Evolutionary conservation across 495 filamentous ascomycete species (phyloP), one percentile per base, ranked within the genome.

Genomic region (Trichoderma reesei): DNA sequence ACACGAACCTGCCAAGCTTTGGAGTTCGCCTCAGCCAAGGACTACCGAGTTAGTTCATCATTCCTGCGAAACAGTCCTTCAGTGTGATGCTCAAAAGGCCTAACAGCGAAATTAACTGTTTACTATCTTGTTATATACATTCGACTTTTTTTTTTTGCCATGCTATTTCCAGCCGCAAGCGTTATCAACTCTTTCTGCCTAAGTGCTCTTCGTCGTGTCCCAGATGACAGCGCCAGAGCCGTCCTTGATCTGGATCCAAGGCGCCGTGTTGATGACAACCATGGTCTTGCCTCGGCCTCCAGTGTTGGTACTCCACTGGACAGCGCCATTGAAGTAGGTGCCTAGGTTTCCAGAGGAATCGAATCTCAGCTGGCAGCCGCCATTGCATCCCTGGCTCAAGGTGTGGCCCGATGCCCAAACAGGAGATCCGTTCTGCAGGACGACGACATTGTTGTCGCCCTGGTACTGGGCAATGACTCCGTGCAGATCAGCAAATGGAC

Each of bases 381-480:
- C 13, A 56, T 26, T 26, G 51, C 51, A 56, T 33, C 51, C 51
- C 4, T 56, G 20, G 9, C 14, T n/a, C 37, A 63, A 14, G 7
- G 61, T 63, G 44, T 63, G 39, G 4, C 61, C 61, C 3, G 16
- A 20, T 1, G 61, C 37, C 61, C 61, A 63, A 9, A 63, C 38
- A 33, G 61, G 61, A 3, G 9, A 44, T 7, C 61, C 61, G 4
- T 31, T 10, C 39, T 63, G 61, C 16, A 44, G 44, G 14, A 41
- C 41, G 9, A 63, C 61, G 8, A 63, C 5, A 20, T 63, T 63
- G 13, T 63, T 63, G 18, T 63, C 61, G 16, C 61, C 61, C 39
- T 63, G 61, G 9, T 63, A 63, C 18, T 46, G 44, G 39, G 39
- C 41, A 38, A 63, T 46, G 20, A 41, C 61, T 4, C 46, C 33